These are phyloP conservation scores for Oryza rufipogon DNA, from an alignment of 176 grass and related monocot species.

Conservation along the genomic window DNA sequence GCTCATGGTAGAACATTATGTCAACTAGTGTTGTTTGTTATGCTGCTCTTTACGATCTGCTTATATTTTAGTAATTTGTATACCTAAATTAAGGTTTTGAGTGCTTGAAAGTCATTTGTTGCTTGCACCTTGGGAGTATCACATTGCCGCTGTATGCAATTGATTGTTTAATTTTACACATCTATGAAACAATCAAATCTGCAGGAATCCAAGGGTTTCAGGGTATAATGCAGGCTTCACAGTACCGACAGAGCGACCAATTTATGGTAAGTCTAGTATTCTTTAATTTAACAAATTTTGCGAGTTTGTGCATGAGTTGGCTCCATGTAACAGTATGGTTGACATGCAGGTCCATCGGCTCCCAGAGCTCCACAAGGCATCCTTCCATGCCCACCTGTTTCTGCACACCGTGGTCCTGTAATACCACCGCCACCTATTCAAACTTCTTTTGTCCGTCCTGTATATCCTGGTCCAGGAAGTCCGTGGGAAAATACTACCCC, in stretches of 20 bases:
- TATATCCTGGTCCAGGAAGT: slow-evolving; percentile 69
- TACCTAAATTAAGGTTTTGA: neutral
- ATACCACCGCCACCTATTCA: slow-evolving; percentile 77
- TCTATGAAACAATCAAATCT: slow-evolving; percentile 20
- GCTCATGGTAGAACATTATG: slow-evolving; percentile 12
- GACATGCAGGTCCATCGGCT: slow-evolving; percentile 59
- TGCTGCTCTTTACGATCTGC: neutral
- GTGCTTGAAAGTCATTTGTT: slow-evolving; percentile 5
- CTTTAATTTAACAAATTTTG: slow-evolving; percentile 17
- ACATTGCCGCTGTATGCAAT: neutral
- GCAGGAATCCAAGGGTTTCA: slow-evolving; percentile 55
- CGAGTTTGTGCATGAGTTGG: neutral
- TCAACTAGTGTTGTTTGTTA: neutral
- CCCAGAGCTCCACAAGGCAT: slow-evolving; percentile 52
- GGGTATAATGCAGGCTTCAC: slow-evolving; percentile 52
- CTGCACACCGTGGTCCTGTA: slow-evolving; percentile 54
- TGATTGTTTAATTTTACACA: neutral
- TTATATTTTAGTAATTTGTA: neutral
- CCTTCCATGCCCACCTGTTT: slow-evolving; percentile 48
- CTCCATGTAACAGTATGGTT: slow-evolving; percentile 41
- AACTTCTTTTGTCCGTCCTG: slow-evolving; percentile 66
- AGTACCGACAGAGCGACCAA: slow-evolving; percentile 55
- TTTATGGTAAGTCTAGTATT: slow-evolving; percentile 57
- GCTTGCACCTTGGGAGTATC: slow-evolving; percentile 10
- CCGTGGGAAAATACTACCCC: slow-evolving; percentile 67